phyloP scores from a whole-genome alignment of 129 eudicot species.

The Artemisia annua region DNA sequence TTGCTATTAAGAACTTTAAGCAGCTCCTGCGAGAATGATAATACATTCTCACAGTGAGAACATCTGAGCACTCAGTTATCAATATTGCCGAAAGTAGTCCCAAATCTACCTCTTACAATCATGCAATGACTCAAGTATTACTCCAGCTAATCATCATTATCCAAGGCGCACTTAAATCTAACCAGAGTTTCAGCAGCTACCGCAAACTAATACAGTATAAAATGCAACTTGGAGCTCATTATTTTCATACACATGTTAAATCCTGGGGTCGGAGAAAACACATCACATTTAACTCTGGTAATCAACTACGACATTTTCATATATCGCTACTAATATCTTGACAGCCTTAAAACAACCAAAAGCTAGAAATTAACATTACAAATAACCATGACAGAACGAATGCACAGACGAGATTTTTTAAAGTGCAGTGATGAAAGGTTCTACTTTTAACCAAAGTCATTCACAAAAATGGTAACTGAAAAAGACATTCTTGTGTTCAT shows the following conservation, averaged over 20 bases:
- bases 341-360: too few relatives aligned
- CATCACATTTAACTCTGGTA: constrained; percentile 11
- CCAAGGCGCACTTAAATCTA: constrained; percentile 3
- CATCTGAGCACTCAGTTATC: background rate
- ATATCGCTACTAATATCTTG: background rate
- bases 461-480: background rate
- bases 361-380: too few relatives aligned
- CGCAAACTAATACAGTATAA: too few relatives aligned
- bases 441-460: background rate
- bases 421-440: constrained; percentile 4
- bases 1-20: too few relatives aligned
- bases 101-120: background rate
- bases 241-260: too few relatives aligned
- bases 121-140: too few relatives aligned
- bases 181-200: background rate
- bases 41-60: background rate
- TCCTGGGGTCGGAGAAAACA: background rate
- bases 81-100: background rate
- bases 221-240: too few relatives aligned
- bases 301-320: constrained; percentile 16
- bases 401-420: background rate
- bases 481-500: too few relatives aligned
- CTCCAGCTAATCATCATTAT: background rate
- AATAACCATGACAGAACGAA: background rate
- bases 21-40: background rate